phyloP scores from a whole-genome alignment of 768 basidiomycete genomes.

The Coprinellus micaceus region DNA sequence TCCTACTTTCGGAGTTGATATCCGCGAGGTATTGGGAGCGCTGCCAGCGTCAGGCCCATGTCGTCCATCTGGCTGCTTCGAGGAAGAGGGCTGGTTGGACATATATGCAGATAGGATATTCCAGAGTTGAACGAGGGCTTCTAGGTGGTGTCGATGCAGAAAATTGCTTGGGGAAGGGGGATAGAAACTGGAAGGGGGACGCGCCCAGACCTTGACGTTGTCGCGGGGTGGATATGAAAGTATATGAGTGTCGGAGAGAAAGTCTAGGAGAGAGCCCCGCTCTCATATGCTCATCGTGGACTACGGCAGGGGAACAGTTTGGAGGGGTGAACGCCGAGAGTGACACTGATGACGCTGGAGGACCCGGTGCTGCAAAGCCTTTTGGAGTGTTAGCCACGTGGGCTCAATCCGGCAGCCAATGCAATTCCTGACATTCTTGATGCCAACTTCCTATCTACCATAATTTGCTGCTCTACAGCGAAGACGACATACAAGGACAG shows the following conservation, averaged over 20 bases:
- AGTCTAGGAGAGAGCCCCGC: conserved; percentile 26
- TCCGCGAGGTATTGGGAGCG: conserved; percentile 30
- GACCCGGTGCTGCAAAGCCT: neutral
- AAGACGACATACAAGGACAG: neutral
- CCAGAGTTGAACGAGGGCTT: neutral
- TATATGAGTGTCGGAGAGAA: conserved; percentile 11
- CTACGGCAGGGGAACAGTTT: conserved; percentile 18
- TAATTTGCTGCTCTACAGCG: neutral
- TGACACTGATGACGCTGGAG: conserved; percentile 2
- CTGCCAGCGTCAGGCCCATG: neutral
- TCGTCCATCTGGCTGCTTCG: neutral
- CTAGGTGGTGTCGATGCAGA: neutral
- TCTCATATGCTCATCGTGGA: conserved; percentile 32
- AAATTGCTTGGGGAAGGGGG: neutral
- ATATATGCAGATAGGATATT: conserved; percentile 8
- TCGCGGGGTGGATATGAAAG: neutral
- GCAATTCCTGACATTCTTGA: neutral
- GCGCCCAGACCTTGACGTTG: neutral
- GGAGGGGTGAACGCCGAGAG: conserved; percentile 12
- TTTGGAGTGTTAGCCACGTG: conserved; percentile 5
- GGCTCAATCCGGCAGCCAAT: conserved; percentile 5
- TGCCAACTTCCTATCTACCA: neutral
- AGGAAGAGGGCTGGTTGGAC: neutral
- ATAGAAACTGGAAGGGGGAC: neutral
- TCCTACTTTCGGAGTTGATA: conserved; percentile 51